phyloP scores from a whole-genome alignment of 2,329 filamentous ascomycete species.

The Fusarium oligoseptatum region DNA sequence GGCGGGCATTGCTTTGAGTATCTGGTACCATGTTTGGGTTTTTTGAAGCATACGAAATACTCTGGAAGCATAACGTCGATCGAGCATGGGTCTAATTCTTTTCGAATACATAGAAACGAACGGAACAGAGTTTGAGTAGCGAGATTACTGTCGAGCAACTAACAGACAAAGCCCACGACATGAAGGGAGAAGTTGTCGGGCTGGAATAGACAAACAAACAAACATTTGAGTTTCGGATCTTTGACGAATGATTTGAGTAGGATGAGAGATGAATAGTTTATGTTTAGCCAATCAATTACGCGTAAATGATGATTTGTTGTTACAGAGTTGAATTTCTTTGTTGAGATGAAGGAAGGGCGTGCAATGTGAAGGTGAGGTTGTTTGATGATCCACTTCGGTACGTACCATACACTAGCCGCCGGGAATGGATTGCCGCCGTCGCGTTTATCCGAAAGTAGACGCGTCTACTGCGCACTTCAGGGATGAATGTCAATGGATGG shows the following conservation, averaged over 20 bases:
- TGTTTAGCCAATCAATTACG: not conserved
- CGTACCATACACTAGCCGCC: constrained; percentile 35
- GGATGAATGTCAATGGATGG: constrained; percentile 19
- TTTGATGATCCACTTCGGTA: constrained; percentile 9
- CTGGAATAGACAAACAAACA: not conserved
- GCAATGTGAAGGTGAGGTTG: constrained; percentile 13
- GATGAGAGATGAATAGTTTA: not conserved
- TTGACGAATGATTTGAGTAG: constrained; percentile 1
- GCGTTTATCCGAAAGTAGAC: constrained; percentile 48
- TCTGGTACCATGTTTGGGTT: constrained; percentile 1
- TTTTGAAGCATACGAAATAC: constrained; percentile 1
- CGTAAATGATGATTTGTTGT: not conserved
- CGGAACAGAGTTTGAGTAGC: constrained; percentile 18
- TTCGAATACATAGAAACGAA: constrained; percentile 19
- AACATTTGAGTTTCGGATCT: not conserved
- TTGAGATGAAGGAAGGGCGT: not conserved
- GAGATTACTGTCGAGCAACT: constrained; percentile 3
- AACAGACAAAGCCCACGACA: not conserved
- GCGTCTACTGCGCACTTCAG: constrained; percentile 32
- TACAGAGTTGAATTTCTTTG: constrained; percentile 8
- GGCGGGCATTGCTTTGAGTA: not conserved
- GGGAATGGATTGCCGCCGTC: constrained; percentile 39
- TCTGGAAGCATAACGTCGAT: not conserved
- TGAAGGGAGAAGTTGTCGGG: not conserved
- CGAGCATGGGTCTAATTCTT: constrained; percentile 7